Base-by-base conservation (phyloP, 2,329 filamentous ascomycete species). In the Neonectria magnoliae region DNA sequence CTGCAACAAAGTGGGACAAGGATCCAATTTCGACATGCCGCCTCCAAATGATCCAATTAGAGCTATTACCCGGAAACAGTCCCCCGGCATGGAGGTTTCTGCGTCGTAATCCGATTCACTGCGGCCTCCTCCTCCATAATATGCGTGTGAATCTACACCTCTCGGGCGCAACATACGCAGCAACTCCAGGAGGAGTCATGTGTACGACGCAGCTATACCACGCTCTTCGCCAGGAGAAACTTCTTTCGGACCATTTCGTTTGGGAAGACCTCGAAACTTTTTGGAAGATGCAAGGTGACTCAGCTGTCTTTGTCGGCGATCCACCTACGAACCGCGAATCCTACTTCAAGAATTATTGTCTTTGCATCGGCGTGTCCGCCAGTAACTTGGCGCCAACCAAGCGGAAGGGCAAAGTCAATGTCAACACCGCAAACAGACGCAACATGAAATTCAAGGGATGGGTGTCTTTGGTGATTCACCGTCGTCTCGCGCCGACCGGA, bases 271-370 rank as follows among this genome's bases (percentile, higher is more conserved):
- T 70, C 0, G 62, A 68, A 4, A 55, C 53, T 0, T 44, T 73
- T 1, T 68, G 66, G 57, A 29, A 47, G 25, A 57, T 63, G 11
- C 71, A 75, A 33, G 70, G 70, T 0, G 55, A 68, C 14, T 20
- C 65, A 0, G 54, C 64, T 8, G 73, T 74, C 58, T 74, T 75
- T 3, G 29, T 74, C 3, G 72, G 68, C 14, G 52, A 67, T 2
- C 64, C 64, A 0, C 71, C 67, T 1, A 64, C 25, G 9, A 62
- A 63, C 27, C 67, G 58, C 1, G 70, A 72, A 9, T 68, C 47
- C 2, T 74, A 72, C 47, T 75, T 57, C 36, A 73, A 44, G 5
- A 75, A 72, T 60, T 72, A 68, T 44, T 56, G 50, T 20, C 66
- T 75, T 6, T 68, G 63, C 13, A 51, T 62, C 2, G 70, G 73